Conservation (phyloP, 1,284 basidiomycete species). For the Irpex lacteus region DNA sequence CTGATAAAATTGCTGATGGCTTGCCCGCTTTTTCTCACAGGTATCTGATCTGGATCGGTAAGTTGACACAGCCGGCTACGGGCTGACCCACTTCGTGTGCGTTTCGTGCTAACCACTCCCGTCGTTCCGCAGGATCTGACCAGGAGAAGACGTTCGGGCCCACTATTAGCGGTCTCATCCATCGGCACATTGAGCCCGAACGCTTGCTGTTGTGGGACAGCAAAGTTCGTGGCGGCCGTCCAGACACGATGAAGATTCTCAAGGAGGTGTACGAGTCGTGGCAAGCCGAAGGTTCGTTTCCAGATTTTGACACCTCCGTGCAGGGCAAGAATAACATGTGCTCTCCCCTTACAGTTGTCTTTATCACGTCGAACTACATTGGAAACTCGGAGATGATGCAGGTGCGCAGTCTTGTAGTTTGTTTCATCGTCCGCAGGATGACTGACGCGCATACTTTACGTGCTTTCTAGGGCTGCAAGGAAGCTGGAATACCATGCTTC, state of each 20-base stretch:
- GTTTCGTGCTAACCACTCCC: neutral
- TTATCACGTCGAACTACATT: slow-evolving; percentile 73
- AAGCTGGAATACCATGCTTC: slow-evolving; percentile 67
- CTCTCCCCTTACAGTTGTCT: slow-evolving; percentile 48
- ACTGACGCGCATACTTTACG: neutral
- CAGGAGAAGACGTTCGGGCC: slow-evolving; percentile 78
- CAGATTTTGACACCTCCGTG: neutral
- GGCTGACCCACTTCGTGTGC: slow-evolving; percentile 5
- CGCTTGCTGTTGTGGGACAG: slow-evolving; percentile 72
- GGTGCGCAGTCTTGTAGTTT: slow-evolving; percentile 18
- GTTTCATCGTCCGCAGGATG: neutral
- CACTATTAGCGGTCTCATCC: slow-evolving; percentile 68
- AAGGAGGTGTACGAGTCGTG: slow-evolving; percentile 64
- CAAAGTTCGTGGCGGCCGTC: slow-evolving; percentile 65
- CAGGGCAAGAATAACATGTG: neutral
- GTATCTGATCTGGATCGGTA: slow-evolving; percentile 79
- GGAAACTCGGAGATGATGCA: slow-evolving; percentile 75
- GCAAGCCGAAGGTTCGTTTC: slow-evolving; percentile 63
- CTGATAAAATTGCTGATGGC: neutral
- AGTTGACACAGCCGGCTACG: slow-evolving; percentile 19
- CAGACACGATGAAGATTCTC: slow-evolving; percentile 73
- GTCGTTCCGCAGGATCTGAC: slow-evolving; percentile 51
- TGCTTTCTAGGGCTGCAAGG: slow-evolving; percentile 56
- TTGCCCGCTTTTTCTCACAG: slow-evolving; percentile 29
- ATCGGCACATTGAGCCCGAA: slow-evolving; percentile 63